phyloP scores from a whole-genome alignment of 345 rosid genomes.

The Psidium friedrichsthalianum region DNA sequence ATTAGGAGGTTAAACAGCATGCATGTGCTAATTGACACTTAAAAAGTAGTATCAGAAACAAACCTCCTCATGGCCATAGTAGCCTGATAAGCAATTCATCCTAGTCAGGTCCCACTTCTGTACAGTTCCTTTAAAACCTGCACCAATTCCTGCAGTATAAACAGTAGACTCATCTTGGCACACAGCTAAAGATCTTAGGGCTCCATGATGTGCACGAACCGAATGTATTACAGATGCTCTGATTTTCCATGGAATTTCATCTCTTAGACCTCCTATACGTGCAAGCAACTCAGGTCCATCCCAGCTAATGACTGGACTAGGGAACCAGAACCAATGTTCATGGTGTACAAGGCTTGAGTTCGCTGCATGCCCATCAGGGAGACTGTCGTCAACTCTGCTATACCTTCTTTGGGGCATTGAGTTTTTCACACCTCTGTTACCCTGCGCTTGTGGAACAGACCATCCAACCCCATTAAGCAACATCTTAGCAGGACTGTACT shows the following conservation, averaged over 20 bases:
- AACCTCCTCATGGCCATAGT: conserved; percentile 97
- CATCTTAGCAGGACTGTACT: conserved; percentile 61
- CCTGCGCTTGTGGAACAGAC: conserved; percentile 71
- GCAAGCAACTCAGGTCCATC: conserved; percentile 73
- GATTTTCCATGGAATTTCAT: conserved; percentile 85
- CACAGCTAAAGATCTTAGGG: conserved; percentile 71
- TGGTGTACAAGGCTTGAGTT: conserved; percentile 32
- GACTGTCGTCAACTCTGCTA: conserved; percentile 13
- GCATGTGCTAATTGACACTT: background rate
- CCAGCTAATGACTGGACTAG: conserved; percentile 79
- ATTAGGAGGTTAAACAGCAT: background rate
- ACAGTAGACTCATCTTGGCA: conserved; percentile 73
- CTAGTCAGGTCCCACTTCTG: conserved; percentile 88
- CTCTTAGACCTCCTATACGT: conserved; percentile 63
- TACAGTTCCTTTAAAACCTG: conserved; percentile 87
- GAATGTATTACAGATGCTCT: conserved; percentile 69
- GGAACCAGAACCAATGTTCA: conserved; percentile 95
- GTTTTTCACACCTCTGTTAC: conserved; percentile 42
- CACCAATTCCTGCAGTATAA: conserved; percentile 84
- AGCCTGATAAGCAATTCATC: conserved; percentile 65
- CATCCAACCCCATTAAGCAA: conserved; percentile 78
- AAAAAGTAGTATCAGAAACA: conserved; percentile 8
- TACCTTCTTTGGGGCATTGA: conserved; percentile 35
- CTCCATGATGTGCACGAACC: conserved; percentile 77
- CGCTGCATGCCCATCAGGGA: conserved; percentile 22